Conservation (phyloP, 768 basidiomycete genomes). For the Pulveroboletus sp. region DNA sequence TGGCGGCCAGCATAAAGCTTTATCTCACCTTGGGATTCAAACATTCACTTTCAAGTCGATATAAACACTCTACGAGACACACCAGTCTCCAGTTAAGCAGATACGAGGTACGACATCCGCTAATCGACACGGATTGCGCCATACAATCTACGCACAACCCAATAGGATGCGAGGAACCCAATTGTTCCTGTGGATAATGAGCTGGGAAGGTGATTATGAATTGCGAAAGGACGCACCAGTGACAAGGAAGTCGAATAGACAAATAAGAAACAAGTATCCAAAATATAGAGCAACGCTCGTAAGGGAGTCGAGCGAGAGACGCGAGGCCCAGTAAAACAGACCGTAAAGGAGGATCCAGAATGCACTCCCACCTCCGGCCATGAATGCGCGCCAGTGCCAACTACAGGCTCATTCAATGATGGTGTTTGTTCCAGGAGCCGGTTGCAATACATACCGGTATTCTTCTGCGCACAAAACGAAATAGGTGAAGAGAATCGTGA, state of each 20-base stretch:
- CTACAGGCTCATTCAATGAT: constrained; percentile 35
- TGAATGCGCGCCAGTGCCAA: constrained; percentile 96
- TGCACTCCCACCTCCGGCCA: constrained; percentile 88
- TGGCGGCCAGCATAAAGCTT: too few species aligned
- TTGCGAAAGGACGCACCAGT: constrained; percentile 52
- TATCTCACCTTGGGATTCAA: too few species aligned
- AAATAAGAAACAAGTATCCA: constrained; percentile 84
- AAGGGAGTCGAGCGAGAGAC: constrained; percentile 81
- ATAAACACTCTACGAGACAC: not conserved
- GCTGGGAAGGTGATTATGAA: not conserved
- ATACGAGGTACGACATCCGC: constrained; percentile 10
- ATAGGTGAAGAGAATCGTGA: constrained; percentile 86
- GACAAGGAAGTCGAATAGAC: constrained; percentile 82
- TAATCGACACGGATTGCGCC: constrained; percentile 76
- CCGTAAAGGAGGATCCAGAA: constrained; percentile 92
- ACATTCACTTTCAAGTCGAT: too few species aligned
- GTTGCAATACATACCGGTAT: constrained; percentile 58
- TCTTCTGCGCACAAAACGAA: constrained; percentile 94
- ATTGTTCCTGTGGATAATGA: constrained; percentile 64
- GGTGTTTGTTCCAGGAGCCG: not conserved
- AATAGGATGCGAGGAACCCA: constrained; percentile 88
- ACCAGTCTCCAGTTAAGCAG: constrained; percentile 6
- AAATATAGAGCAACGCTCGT: constrained; percentile 83
- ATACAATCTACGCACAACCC: constrained; percentile 86
- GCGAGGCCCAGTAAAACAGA: constrained; percentile 82